A percentile compares a stretch with the other conserved stretches of the same genome.
These are phyloP conservation scores for Coelastrella sp. DNA, from an alignment of 139 green algal species.

Conservation along the genomic window DNA sequence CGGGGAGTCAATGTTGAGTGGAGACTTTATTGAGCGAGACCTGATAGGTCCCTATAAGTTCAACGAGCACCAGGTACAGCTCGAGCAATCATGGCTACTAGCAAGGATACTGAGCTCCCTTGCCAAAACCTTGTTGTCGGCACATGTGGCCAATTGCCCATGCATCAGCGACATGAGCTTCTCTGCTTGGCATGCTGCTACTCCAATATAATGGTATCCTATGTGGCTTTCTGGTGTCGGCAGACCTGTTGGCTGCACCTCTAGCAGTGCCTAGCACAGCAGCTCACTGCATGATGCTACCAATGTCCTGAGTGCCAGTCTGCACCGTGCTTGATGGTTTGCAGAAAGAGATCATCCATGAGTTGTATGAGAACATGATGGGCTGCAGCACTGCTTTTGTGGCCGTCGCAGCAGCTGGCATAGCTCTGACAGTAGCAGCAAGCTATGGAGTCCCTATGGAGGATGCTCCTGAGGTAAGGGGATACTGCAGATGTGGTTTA, in stretches of 20 bases:
- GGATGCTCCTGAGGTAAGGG: conserved; percentile 41
- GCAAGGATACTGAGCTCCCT: too few species aligned
- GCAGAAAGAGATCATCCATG: conserved; percentile 45
- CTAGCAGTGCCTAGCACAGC: too few species aligned
- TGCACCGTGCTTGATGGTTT: neutral
- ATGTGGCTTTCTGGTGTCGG: too few species aligned
- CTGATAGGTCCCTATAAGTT: conserved; percentile 26
- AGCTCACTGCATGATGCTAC: too few species aligned
- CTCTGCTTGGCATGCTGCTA: too few species aligned
- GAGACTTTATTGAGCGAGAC: conserved; percentile 29
- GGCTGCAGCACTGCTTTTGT: conserved; percentile 48
- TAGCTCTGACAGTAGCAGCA: conserved; percentile 38
- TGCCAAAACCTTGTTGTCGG: too few species aligned
- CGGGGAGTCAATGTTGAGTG: conserved; percentile 19
- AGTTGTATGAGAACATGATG: conserved; percentile 36
- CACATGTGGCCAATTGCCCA: too few species aligned
- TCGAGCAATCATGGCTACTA: too few species aligned
- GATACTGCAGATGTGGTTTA: neutral
- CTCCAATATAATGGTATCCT: too few species aligned
- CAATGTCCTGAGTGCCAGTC: too few species aligned
- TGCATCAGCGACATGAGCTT: too few species aligned
- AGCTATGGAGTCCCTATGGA: conserved; percentile 23
- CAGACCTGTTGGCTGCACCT: too few species aligned
- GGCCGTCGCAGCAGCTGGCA: conserved; percentile 18
- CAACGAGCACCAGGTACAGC: neutral